A percentile compares a stretch with the other conserved stretches of the same genome.
These are phyloP conservation scores for Pichia gijzeniarum DNA, from an alignment of 805 yeast species.

Conservation along the genomic window DNA sequence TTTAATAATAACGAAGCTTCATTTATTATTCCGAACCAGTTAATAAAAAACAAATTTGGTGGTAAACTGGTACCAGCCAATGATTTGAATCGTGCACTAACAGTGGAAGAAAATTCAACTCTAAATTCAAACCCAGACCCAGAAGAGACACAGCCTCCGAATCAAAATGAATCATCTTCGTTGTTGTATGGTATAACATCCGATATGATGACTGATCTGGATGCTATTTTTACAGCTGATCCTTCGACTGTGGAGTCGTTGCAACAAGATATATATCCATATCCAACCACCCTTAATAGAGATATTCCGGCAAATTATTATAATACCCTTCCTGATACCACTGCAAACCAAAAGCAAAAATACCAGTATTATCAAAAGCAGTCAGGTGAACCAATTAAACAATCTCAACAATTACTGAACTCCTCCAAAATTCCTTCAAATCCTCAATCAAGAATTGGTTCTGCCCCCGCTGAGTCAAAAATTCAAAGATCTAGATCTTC, in stretches of 20 bases:
- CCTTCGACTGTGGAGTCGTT: slow-evolving; percentile 11
- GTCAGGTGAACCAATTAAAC: not conserved
- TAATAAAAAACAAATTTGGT: slow-evolving; percentile 26
- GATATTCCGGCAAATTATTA: not conserved
- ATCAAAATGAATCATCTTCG: slow-evolving; percentile 2
- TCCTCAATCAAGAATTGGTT: slow-evolving; percentile 2
- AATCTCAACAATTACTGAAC: not conserved
- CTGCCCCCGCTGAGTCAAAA: slow-evolving; percentile 7
- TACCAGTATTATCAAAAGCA: not conserved
- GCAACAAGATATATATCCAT: slow-evolving; percentile 5
- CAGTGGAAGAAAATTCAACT: not conserved
- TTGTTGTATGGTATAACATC: slow-evolving; percentile 10
- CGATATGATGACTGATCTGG: slow-evolving; percentile 4
- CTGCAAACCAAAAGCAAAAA: slow-evolving; percentile 3
- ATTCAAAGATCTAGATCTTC: slow-evolving; percentile 43
- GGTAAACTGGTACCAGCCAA: slow-evolving; percentile 18
- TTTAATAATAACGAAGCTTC: slow-evolving; percentile 4
- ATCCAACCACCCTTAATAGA: not conserved
- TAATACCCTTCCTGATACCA: slow-evolving; percentile 1
- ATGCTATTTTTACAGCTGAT: slow-evolving; percentile 5
- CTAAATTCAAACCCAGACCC: not conserved
- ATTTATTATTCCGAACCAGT: slow-evolving; percentile 25
- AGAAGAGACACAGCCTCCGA: not conserved
- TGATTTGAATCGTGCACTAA: slow-evolving; percentile 2
- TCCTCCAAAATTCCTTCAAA: not conserved